phyloP scores from a whole-genome alignment of 169 alveolate genomes.

The Blepharisma undulans region DNA sequence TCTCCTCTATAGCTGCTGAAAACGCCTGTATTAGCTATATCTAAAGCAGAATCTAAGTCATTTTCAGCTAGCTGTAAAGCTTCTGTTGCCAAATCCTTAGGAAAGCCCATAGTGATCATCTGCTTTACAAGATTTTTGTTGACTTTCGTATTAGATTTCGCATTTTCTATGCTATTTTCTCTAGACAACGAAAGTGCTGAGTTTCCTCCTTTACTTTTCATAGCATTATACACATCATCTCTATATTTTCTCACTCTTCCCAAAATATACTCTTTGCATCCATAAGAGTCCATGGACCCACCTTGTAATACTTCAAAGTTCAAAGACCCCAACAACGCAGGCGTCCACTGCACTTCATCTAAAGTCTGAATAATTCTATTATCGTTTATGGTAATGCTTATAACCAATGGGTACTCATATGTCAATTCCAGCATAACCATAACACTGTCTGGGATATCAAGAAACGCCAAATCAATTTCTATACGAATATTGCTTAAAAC shows the following conservation, averaged over 20 bases:
- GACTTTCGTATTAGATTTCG: neutral
- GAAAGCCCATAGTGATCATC: neutral
- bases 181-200: neutral
- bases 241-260: slow-evolving; percentile 29
- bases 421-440: slow-evolving; percentile 48
- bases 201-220: neutral
- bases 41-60: slow-evolving; percentile 37
- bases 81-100: neutral
- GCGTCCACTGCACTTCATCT: neutral
- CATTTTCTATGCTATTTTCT: slow-evolving; percentile 10
- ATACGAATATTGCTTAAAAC: slow-evolving; percentile 46
- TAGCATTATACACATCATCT: slow-evolving; percentile 37
- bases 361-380: slow-evolving; percentile 42
- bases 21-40: slow-evolving; percentile 17
- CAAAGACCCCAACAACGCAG: neutral
- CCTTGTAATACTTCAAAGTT: slow-evolving; percentile 14
- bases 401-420: slow-evolving; percentile 39
- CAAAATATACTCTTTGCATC: slow-evolving; percentile 47
- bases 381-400: slow-evolving; percentile 35
- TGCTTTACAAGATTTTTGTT: neutral
- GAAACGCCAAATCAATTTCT: slow-evolving; percentile 53
- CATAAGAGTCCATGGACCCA: slow-evolving; percentile 21
- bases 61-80: neutral
- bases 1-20: neutral
- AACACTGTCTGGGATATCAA: slow-evolving; percentile 25